Base-by-base conservation (phyloP, 768 basidiomycete species). In the Trametes villosa region DNA sequence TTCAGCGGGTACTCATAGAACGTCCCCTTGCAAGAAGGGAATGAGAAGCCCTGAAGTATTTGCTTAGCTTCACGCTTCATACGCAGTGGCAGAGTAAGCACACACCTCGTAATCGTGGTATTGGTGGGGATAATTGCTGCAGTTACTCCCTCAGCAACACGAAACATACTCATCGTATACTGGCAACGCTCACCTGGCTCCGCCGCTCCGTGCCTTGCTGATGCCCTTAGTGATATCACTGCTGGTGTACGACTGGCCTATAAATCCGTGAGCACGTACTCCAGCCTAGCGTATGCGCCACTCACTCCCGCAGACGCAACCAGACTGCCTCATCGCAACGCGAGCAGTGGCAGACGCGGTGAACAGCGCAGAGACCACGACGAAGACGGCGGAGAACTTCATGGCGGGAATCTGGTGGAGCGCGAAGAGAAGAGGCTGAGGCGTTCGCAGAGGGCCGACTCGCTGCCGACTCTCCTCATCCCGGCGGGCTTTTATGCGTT, bases 31-130 rank as follows among this genome's bases (percentile, higher is more conserved):
- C 70, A 71, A 2, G 67, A 65, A 15, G 69, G 64, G 53, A 68
- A 66, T 20, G 53, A 60, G 60, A 68, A 71, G 47, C 61, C 64
- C 69, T 69, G 31, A 0, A 22, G 8, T 3, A 29, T 17, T 4
- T 1, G 13, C 27, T 46, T 20, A 52, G 36, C 40, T 3, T 34
- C 22, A 18, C 22, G 9, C 45, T 22, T 2, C 11, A 48, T n/a
- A 40, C 24, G 45, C 1, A 12, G 22, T 17, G 9, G 20, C 22
- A 15, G 34, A 33, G 33, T 42, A n/a, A 44, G 31, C n/a, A n/a
- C n/a, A n/a, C 49, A 70, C 69, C 64, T 72, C 69, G 45, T 63
- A 70, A 45, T 71, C 65, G 34, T 69, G 62, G 51, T 67, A 72
- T 41, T 68, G 67, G 52, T 72, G 71, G 13, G 71, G 71, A 46